These are phyloP conservation scores for Castanea crenata DNA, from an alignment of 306 rosid species.

Conservation along the genomic window DNA sequence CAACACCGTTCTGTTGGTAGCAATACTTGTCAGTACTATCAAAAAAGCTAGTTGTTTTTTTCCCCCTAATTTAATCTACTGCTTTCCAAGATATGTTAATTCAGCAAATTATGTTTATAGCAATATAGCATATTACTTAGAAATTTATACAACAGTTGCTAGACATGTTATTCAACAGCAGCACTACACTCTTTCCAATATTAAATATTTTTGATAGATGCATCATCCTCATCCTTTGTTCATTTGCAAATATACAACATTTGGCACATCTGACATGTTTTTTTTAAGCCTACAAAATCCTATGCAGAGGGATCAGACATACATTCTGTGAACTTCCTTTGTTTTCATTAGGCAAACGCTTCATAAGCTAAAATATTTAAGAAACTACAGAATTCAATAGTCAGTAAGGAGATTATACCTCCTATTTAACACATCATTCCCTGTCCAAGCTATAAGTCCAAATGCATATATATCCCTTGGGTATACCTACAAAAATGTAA, in stretches of 20 bases:
- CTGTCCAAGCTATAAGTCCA: slow-evolving; percentile 87
- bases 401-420: slow-evolving; percentile 45
- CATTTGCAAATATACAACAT: too few species aligned
- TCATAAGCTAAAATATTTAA: not conserved
- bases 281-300: not conserved
- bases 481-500: slow-evolving; percentile 54
- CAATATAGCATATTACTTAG: too few species aligned
- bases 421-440: slow-evolving; percentile 89
- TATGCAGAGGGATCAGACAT: not conserved
- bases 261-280: not conserved
- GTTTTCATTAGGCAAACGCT: not conserved
- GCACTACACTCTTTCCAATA: not conserved
- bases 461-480: slow-evolving; percentile 86
- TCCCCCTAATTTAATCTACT: not conserved
- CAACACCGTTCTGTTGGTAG: not conserved
- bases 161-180: not conserved
- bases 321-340: not conserved
- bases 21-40: not conserved
- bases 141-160: too few species aligned
- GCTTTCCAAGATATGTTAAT: slow-evolving; percentile 7
- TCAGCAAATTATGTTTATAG: not conserved
- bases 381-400: slow-evolving; percentile 1
- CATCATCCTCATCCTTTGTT: not conserved
- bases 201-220: not conserved
- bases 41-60: not conserved